phyloP scores from a whole-genome alignment of 2,329 filamentous ascomycete species.

The Beauveria bassiana region DNA sequence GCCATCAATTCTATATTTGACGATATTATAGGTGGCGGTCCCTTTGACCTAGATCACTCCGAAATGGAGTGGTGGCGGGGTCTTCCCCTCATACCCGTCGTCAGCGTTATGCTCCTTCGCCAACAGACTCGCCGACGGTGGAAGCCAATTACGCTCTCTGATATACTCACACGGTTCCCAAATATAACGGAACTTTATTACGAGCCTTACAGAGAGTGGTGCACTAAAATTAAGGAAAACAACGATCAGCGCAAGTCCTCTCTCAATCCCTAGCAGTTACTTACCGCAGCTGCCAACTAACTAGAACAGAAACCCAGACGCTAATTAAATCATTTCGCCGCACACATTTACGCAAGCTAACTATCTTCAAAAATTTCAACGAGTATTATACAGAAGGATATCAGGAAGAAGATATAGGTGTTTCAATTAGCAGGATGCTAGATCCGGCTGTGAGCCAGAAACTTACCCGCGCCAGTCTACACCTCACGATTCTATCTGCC shows the following conservation, averaged over 20 bases:
- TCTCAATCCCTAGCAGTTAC: background rate
- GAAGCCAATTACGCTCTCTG: constrained; percentile 22
- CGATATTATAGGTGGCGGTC: constrained; percentile 23
- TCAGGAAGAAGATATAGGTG: background rate
- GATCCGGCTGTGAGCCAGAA: constrained; percentile 19
- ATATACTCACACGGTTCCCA: constrained; percentile 28
- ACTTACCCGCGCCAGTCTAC: constrained; percentile 23
- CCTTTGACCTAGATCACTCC: constrained; percentile 19
- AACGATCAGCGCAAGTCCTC: constrained; percentile 24
- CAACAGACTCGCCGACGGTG: constrained; percentile 30
- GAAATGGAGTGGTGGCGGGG: constrained; percentile 26
- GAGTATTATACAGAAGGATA: constrained; percentile 21
- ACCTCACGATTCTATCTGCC: constrained; percentile 22
- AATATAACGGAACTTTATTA: constrained; percentile 29
- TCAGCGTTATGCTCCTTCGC: constrained; percentile 27
- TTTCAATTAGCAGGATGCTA: constrained; percentile 15
- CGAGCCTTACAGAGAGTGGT: constrained; percentile 30
- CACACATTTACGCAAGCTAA: constrained; percentile 21
- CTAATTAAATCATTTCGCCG: constrained; percentile 21
- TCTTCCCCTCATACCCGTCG: constrained; percentile 26
- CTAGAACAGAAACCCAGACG: constrained; percentile 9
- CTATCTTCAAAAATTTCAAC: constrained; percentile 29
- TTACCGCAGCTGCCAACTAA: constrained; percentile 16
- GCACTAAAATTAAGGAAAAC: constrained; percentile 12
- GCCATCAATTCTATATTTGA: constrained; percentile 19